phyloP scores from a whole-genome alignment of 2,329 filamentous ascomycete species.

The Sarocladium oryzae region DNA sequence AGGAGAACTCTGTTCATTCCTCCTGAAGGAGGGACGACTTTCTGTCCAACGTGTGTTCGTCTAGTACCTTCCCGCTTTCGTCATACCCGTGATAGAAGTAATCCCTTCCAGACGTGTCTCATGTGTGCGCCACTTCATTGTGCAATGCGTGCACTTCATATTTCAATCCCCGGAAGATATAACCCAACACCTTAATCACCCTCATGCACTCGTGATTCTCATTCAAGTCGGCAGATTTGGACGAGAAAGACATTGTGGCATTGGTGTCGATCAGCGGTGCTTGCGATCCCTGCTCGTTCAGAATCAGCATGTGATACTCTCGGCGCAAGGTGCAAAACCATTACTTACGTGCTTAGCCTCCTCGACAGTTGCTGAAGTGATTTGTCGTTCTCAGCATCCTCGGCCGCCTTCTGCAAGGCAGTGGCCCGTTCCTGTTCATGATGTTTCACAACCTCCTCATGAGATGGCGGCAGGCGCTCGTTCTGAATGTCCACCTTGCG shows the following conservation, averaged over 20 bases:
- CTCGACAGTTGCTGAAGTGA: conserved; percentile 80
- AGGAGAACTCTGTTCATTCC: too few species aligned
- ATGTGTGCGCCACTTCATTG: conserved; percentile 1
- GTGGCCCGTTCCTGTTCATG: conserved; percentile 74
- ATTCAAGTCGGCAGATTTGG: too few species aligned
- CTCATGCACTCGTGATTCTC: too few species aligned
- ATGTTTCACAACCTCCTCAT: conserved; percentile 83
- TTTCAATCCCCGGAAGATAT: background rate
- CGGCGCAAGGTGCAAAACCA: background rate
- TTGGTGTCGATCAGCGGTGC: conserved; percentile 11
- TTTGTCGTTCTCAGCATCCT: conserved; percentile 88
- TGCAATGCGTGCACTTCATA: background rate
- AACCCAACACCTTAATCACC: too few species aligned
- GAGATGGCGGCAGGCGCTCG: conserved; percentile 83
- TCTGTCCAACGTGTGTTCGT: conserved; percentile 5
- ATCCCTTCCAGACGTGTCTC: background rate
- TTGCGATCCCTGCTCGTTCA: conserved; percentile 16
- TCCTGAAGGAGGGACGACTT: too few species aligned
- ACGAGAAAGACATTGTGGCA: background rate
- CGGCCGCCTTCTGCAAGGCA: conserved; percentile 77
- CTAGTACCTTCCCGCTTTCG: background rate
- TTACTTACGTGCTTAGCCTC: conserved; percentile 80
- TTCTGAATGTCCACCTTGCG: conserved; percentile 96
- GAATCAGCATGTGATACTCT: background rate
- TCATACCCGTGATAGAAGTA: background rate